Evolutionary conservation across 371 early-diverging fungal genomes (phyloP), one percentile per base, ranked within the genome.

Genomic region (Paraphysoderma sedebokerense): DNA sequence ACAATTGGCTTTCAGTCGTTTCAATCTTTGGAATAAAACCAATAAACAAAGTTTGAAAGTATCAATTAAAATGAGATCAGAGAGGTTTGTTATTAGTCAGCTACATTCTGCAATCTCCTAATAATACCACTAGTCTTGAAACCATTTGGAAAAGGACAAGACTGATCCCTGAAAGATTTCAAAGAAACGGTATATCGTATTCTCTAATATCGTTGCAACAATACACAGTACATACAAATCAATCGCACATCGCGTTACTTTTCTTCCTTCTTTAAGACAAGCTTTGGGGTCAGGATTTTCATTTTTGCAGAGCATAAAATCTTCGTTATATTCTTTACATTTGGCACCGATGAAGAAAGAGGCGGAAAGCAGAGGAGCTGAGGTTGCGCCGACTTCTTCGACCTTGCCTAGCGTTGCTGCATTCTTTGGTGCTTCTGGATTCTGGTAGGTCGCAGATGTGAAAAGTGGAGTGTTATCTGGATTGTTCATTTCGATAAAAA

Each of bases 281-380:
- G 85, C 82, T 50, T 74, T 69, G 17, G 96, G 96, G 56, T 91
- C 82, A 52, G 73, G 71, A 65, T 73, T 82, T 57, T 91, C 90
- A 54, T 72, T 67, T 71, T 92, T 96, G 76, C 96, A 93, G 44
- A 87, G 75, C 86, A 96, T 87, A 58, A 83, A 96, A 61, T 96
- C 96, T 53, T 92, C 90, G 54, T 78, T 82, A 71, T 85, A 91
- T 48, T 77, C 80, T 62, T 84, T 79, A 80, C 96, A 96, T 58
- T 78, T 74, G 44, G 73, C 63, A 33, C 84, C 87, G 57, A 93
- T 81, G 62, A 84, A 85, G 63, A 81, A 93, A 24, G 92, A 72
- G 49, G 90, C 88, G 36, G 92, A 90, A 62, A 81, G 82, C 49
- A 96, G 68, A 22, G 95, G 92, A 17, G 92, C 92, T 22, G 88